A percentile compares a stretch with the other conserved stretches of the same genome.
Evolutionary conservation across 1,284 basidiomycete genomes (phyloP).

Genomic region (Kalmanozyma brasiliensis): DNA sequence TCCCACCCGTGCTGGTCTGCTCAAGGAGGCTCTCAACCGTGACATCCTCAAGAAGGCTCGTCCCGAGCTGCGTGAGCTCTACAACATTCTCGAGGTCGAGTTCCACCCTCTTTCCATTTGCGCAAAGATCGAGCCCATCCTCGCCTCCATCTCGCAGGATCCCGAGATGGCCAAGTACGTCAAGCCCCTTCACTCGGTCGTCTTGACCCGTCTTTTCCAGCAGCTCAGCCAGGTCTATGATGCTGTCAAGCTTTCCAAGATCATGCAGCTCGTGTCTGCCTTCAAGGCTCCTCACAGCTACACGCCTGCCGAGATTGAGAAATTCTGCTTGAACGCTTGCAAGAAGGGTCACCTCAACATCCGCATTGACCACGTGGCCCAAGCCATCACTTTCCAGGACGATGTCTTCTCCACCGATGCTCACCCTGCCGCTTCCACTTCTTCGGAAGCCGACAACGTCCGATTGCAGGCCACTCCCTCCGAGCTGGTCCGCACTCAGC

Average conservation of each 20-base stretch:
- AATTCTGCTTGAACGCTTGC: slow-evolving; percentile 89
- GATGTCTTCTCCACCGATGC: slow-evolving; percentile 70
- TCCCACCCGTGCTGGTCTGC: slow-evolving; percentile 85
- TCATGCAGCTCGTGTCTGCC: slow-evolving; percentile 65
- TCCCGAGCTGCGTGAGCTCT: slow-evolving; percentile 82
- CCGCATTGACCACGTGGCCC: slow-evolving; percentile 87
- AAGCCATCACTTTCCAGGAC: slow-evolving; percentile 87
- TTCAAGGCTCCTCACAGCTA: slow-evolving; percentile 66
- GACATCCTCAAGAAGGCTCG: slow-evolving; percentile 85
- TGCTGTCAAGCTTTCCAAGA: slow-evolving; percentile 75
- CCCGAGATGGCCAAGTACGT: slow-evolving; percentile 74
- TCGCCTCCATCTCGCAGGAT: slow-evolving; percentile 70
- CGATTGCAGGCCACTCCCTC: slow-evolving; percentile 63
- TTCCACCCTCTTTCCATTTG: slow-evolving; percentile 95
- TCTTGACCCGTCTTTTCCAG: slow-evolving; percentile 91
- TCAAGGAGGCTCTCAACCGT: slow-evolving; percentile 73
- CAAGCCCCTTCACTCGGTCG: slow-evolving; percentile 87
- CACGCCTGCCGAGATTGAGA: slow-evolving; percentile 68
- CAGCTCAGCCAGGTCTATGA: slow-evolving; percentile 95
- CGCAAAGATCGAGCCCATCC: slow-evolving; percentile 82
- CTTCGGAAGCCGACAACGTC: slow-evolving; percentile 58
- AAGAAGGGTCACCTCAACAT: slow-evolving; percentile 88
- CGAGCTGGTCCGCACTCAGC: slow-evolving; percentile 67
- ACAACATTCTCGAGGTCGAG: slow-evolving; percentile 89
- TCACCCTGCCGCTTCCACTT: slow-evolving; percentile 58